Conservation (phyloP, 116 monocot species). For the Posidonia oceanica region DNA sequence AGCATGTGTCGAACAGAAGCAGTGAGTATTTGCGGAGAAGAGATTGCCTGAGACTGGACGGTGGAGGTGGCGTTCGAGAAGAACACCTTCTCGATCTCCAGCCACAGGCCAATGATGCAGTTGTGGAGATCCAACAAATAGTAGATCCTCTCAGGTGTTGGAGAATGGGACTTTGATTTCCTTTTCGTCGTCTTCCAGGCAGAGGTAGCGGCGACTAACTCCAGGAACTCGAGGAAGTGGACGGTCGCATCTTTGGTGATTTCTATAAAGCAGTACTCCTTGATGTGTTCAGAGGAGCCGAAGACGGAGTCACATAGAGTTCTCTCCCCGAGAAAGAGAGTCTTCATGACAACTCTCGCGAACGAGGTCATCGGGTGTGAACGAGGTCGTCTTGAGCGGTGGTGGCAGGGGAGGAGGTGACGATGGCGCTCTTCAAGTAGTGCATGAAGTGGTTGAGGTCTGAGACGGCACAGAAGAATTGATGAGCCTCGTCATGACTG, state of each 20-base stretch:
- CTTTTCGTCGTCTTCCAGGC: conserved; percentile 7
- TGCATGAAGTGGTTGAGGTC: too few species aligned
- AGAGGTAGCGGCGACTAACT: conserved; percentile 8
- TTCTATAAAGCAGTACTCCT: conserved; percentile 40
- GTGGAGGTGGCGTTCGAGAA: conserved; percentile 23
- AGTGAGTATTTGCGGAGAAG: conserved; percentile 18
- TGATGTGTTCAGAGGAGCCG: conserved; percentile 23
- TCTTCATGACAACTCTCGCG: conserved; percentile 17
- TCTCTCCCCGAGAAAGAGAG: conserved; percentile 38
- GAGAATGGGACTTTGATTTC: conserved; percentile 44
- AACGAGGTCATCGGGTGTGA: too few species aligned
- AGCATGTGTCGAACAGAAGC: too few species aligned
- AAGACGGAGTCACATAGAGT: conserved; percentile 44
- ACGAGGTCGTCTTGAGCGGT: too few species aligned
- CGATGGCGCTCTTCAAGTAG: too few species aligned
- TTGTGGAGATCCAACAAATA: too few species aligned
- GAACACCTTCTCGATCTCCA: conserved; percentile 40
- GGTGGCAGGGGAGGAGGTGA: too few species aligned
- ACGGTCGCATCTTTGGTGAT: too few species aligned
- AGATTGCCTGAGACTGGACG: conserved; percentile 19
- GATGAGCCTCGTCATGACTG: too few species aligned
- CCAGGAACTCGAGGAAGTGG: conserved; percentile 50
- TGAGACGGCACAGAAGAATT: too few species aligned
- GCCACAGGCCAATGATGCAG: too few species aligned
- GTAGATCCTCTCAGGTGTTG: too few species aligned